phyloP scores from a whole-genome alignment of 1,284 basidiomycete genomes.

The Volvariella surrecta region DNA sequence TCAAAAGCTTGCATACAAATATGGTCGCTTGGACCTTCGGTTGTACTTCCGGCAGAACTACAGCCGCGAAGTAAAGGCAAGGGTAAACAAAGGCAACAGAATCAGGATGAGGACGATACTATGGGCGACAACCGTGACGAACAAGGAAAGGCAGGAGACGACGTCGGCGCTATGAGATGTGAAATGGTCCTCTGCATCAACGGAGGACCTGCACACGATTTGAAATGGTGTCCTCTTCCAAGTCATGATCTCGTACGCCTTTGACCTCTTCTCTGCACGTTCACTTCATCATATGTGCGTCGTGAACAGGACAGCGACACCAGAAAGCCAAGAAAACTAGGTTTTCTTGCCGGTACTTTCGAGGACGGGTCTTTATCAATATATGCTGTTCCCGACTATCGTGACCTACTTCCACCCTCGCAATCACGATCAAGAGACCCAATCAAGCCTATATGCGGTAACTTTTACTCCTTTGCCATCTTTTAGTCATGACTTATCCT shows the following conservation, averaged over 20 bases:
- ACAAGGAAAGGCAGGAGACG: slow-evolving; percentile 12
- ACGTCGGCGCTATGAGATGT: slow-evolving; percentile 44
- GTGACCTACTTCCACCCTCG: slow-evolving; percentile 30
- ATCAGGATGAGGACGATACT: too few species aligned
- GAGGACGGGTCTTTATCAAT: slow-evolving; percentile 76
- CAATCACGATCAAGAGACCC: slow-evolving; percentile 19
- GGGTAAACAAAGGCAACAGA: too few species aligned
- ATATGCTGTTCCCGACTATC: slow-evolving; percentile 71
- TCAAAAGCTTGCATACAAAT: slow-evolving; percentile 61
- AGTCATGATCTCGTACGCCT: slow-evolving; percentile 47
- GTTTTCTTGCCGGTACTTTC: slow-evolving; percentile 75
- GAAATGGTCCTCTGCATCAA: slow-evolving; percentile 76
- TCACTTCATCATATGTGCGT: slow-evolving; percentile 2
- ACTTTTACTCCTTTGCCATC: slow-evolving; percentile 9
- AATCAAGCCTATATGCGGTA: slow-evolving; percentile 32
- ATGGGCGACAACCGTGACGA: slow-evolving; percentile 5
- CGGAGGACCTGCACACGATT: slow-evolving; percentile 61
- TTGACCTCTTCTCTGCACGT: slow-evolving; percentile 8
- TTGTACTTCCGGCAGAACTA: too few species aligned
- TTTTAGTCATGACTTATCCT: neutral
- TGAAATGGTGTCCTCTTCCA: slow-evolving; percentile 88
- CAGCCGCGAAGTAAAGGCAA: too few species aligned
- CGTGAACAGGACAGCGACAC: slow-evolving; percentile 15
- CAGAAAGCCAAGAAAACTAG: slow-evolving; percentile 53
- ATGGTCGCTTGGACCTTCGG: slow-evolving; percentile 44